Conservation (phyloP, 148 eudicot genomes). For the Cornus controversa region DNA sequence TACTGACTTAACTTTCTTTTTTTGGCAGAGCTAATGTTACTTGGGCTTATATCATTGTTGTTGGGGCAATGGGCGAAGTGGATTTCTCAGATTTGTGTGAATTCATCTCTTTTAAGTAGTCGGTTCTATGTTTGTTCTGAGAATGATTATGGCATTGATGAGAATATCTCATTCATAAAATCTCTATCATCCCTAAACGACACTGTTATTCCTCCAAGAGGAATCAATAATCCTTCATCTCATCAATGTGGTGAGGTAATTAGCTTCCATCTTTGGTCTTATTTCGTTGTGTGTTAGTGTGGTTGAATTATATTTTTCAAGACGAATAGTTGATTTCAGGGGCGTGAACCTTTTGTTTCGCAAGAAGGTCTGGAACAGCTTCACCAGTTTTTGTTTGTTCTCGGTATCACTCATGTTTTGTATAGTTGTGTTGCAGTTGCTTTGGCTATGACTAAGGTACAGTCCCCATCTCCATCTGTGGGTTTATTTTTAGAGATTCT, state of each 20-base stretch:
- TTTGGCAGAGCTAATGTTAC: constrained; percentile 83
- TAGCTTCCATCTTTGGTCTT: not conserved
- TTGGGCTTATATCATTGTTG: constrained; percentile 90
- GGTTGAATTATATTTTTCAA: not conserved
- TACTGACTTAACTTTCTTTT: not conserved
- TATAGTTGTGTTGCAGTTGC: constrained; percentile 86
- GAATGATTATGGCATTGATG: constrained; percentile 48
- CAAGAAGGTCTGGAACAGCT: constrained; percentile 97
- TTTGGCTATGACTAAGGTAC: constrained; percentile 90
- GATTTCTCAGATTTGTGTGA: constrained; percentile 90
- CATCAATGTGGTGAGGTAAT: constrained; percentile 74
- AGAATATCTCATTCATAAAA: constrained; percentile 31
- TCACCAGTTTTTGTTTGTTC: constrained; percentile 93
- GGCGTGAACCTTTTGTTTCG: constrained; percentile 94
- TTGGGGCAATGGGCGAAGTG: constrained; percentile 88
- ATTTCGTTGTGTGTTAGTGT: not conserved
- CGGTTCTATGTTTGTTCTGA: constrained; percentile 80
- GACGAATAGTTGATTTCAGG: constrained; percentile 42
- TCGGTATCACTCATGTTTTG: constrained; percentile 89
- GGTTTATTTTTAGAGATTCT: not conserved
- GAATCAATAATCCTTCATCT: constrained; percentile 29
- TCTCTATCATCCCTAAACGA: constrained; percentile 35
- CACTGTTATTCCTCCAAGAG: constrained; percentile 60
- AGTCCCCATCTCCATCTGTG: constrained; percentile 8
- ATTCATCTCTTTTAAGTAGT: constrained; percentile 83